Base-by-base conservation (phyloP, 2,329 filamentous ascomycete genomes). In the Lachnellula subtilissima region DNA sequence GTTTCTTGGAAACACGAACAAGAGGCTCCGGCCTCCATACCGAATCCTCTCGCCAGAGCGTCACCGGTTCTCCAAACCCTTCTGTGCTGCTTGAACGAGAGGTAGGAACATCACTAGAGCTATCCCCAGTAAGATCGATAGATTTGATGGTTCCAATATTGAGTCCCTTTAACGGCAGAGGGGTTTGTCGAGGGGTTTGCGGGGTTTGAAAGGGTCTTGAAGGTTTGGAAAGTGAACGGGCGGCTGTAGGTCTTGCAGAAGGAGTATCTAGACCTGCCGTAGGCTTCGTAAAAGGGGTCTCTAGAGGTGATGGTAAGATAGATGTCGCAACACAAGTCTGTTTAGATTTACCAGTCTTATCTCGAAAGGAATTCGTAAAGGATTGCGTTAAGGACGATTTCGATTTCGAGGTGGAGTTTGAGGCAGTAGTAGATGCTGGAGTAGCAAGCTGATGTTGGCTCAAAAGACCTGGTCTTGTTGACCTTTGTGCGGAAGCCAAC, bases 131-230 rank as follows among this genome's bases (percentile, higher is more conserved):
- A 17, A 71, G 53, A 56, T 71, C 69, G 28, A 71, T 59, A 0
- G 67, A 64, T 37, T 70, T 67, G n/a, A 68, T 47, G 17, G 50
- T 56, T n/a, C 60, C 49, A 28, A 52, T 42, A 19, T 62, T 63
- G 47, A 52, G 35, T 36, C 56, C 60, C 42, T 43, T 53, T 23
- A 46, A 55, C 12, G 54, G 58, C 39, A 51, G 61, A 48, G 65
- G 62, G 50, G 60, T 68, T 63, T 59, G 67, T 64, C 54, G 65
- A 45, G 60, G 72, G 50, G 60, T 73, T 62, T 65, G 70, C 55
- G 65, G 71, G 58, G 59, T 66, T 49, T 61, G 65, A 25, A 67
- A 58, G 45, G 57, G 58, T 57, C 59, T 66, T 23, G 53, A 50
- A 15, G 57, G 37, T 23, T 46, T 61, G 36, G 62, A n/a, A 8